A percentile compares a stretch with the other conserved stretches of the same genome.
Evolutionary conservation across 495 filamentous ascomycete genomes (phyloP).

Genomic region (Penicillium samsonianum): DNA sequence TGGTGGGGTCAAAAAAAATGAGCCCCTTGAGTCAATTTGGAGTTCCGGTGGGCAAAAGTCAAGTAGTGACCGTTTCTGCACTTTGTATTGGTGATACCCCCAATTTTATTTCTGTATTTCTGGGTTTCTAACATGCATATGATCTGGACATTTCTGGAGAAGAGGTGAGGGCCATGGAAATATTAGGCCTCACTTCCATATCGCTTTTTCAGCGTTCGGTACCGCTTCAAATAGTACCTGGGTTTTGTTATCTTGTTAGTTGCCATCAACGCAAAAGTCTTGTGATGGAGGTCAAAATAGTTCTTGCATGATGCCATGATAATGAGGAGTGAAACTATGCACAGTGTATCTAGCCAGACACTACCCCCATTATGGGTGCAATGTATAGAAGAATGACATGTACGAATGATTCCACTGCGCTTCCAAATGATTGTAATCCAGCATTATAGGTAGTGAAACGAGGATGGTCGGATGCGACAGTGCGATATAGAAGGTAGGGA

Average conservation of each 20-base stretch:
- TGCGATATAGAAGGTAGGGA: neutral
- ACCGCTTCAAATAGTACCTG: slow-evolving; percentile 94
- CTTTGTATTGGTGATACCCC: slow-evolving; percentile 53
- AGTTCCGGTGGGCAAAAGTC: slow-evolving; percentile 30
- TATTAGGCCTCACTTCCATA: slow-evolving; percentile 58
- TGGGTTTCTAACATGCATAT: slow-evolving; percentile 22
- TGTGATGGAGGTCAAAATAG: slow-evolving; percentile 14
- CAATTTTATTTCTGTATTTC: slow-evolving; percentile 33
- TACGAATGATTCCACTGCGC: slow-evolving; percentile 11
- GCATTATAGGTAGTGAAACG: too few relatives aligned
- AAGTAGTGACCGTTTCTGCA: slow-evolving; percentile 40
- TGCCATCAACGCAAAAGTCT: slow-evolving; percentile 9
- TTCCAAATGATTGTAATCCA: slow-evolving; percentile 4
- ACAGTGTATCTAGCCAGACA: slow-evolving; percentile 15
- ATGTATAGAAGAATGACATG: slow-evolving; percentile 23
- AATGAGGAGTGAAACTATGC: slow-evolving; percentile 24
- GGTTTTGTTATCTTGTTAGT: slow-evolving; percentile 20
- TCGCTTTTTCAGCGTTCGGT: slow-evolving; percentile 81
- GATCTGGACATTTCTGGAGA: slow-evolving; percentile 12
- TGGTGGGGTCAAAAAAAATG: slow-evolving; percentile 83
- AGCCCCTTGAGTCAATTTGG: slow-evolving; percentile 26
- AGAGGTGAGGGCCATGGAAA: slow-evolving; percentile 12
- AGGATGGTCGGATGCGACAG: neutral
- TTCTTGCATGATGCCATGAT: slow-evolving; percentile 33
- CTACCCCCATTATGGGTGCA: slow-evolving; percentile 12